phyloP scores from a whole-genome alignment of 352 stramenopile genomes.

The Thalassiosira livingstoniorum region DNA sequence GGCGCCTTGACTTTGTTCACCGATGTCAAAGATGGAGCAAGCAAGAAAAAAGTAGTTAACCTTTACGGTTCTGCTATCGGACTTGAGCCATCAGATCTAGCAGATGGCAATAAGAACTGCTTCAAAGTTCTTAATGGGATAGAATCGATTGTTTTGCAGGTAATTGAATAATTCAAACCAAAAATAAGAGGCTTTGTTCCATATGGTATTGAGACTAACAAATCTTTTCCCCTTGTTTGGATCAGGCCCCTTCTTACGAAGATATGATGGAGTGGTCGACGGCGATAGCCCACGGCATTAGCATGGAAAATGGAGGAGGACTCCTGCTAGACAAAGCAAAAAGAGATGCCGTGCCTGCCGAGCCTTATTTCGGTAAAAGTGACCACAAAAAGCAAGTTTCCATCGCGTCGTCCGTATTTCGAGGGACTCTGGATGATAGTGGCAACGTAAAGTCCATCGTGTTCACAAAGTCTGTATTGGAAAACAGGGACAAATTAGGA shows the following conservation, averaged over 20 bases:
- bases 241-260: conserved; percentile 22
- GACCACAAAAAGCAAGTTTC: not conserved
- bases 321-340: conserved; percentile 52
- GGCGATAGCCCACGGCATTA: conserved; percentile 45
- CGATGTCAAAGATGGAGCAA: conserved; percentile 47
- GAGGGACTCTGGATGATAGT: not conserved
- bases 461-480: conserved; percentile 21
- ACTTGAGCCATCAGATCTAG: conserved; percentile 30
- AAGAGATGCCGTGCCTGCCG: not conserved
- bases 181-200: too few species aligned
- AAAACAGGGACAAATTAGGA: not conserved
- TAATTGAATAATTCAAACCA: too few species aligned
- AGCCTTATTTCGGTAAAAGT: not conserved
- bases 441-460: conserved; percentile 35
- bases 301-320: conserved; percentile 58
- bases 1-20: conserved; percentile 43
- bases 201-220: too few species aligned
- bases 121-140: conserved; percentile 44
- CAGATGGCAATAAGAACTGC: conserved; percentile 38
- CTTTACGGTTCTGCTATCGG: conserved; percentile 52
- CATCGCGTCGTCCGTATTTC: conserved; percentile 17
- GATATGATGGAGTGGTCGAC: conserved; percentile 47
- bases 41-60: conserved; percentile 42
- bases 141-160: conserved; percentile 38
- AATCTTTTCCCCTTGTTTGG: too few species aligned